phyloP scores from a whole-genome alignment of 1,139 yeast species.

The Arxiozyma bovina region DNA sequence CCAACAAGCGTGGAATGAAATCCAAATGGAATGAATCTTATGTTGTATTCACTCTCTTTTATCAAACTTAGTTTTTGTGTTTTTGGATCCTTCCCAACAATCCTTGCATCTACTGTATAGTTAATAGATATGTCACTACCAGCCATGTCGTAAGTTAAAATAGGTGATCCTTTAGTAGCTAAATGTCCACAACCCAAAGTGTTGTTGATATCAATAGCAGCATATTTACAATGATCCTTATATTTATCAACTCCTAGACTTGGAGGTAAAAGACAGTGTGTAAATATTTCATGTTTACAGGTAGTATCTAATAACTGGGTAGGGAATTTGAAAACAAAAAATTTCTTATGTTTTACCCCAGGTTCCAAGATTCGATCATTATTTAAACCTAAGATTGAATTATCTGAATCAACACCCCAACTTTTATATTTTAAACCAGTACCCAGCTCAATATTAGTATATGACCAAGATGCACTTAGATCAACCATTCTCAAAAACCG shows the following conservation, averaged over 20 bases:
- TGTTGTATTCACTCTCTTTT: constrained; percentile 27
- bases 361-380: constrained; percentile 45
- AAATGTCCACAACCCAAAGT: constrained; percentile 37
- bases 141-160: constrained; percentile 32
- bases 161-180: constrained; percentile 34
- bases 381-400: constrained; percentile 44
- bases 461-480: constrained; percentile 38
- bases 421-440: constrained; percentile 44
- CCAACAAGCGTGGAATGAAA: constrained; percentile 19
- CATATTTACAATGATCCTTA: constrained; percentile 29
- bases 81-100: constrained; percentile 24
- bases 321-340: constrained; percentile 58
- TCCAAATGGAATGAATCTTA: constrained; percentile 35
- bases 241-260: constrained; percentile 51
- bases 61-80: constrained; percentile 19
- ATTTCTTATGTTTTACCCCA: constrained; percentile 47
- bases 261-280: constrained; percentile 58
- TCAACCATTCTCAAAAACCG: constrained; percentile 38
- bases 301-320: constrained; percentile 46
- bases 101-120: constrained; percentile 29
- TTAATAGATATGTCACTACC: constrained; percentile 25
- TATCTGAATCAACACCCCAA: constrained; percentile 42
- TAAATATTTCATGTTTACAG: constrained; percentile 45
- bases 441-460: constrained; percentile 31
- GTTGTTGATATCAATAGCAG: constrained; percentile 27